Percentiles rank a stretch among this genome's conserved stretches.
These are phyloP conservation scores for Candida multigemmis DNA, from an alignment of 805 yeast genomes.

Conservation along the genomic window DNA sequence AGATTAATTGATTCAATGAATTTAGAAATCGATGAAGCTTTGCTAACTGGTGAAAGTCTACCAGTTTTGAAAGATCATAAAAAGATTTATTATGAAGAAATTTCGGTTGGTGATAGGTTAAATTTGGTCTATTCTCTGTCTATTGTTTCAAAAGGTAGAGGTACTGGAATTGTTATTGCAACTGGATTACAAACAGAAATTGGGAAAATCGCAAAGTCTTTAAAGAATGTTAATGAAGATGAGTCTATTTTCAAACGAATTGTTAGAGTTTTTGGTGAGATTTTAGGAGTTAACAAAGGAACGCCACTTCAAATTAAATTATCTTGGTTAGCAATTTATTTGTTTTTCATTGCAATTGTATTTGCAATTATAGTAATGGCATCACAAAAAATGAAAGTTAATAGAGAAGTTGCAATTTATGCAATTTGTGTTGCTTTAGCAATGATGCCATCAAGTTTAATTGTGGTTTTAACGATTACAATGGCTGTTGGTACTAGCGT, in stretches of 20 bases:
- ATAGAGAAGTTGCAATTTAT: conserved; percentile 73
- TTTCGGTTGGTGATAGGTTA: conserved; percentile 66
- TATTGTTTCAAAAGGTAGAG: conserved; percentile 67
- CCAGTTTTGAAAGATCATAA: conserved; percentile 50
- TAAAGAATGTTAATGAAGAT: conserved; percentile 30
- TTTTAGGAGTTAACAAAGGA: conserved; percentile 69
- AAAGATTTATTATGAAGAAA: conserved; percentile 16
- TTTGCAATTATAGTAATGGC: conserved; percentile 86
- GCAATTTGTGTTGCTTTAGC: conserved; percentile 80
- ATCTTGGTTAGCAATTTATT: conserved; percentile 64
- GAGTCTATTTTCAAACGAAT: conserved; percentile 39
- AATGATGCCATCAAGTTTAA: conserved; percentile 75
- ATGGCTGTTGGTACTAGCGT: conserved; percentile 78
- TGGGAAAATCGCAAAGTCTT: conserved; percentile 61
- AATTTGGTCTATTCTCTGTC: conserved; percentile 68
- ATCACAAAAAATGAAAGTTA: conserved; percentile 67
- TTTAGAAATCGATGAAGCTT: conserved; percentile 64
- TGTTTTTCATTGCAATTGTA: conserved; percentile 72
- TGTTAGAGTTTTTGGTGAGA: conserved; percentile 51
- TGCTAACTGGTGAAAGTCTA: conserved; percentile 57
- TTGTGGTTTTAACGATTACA: conserved; percentile 75
- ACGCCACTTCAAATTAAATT: conserved; percentile 75
- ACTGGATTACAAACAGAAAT: conserved; percentile 72
- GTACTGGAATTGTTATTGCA: conserved; percentile 53
- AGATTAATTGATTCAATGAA: conserved; percentile 50